Percentiles rank a stretch among this genome's conserved stretches.
phyloP scores from a whole-genome alignment of 306 rosid species.

The Prunus fruticosa region DNA sequence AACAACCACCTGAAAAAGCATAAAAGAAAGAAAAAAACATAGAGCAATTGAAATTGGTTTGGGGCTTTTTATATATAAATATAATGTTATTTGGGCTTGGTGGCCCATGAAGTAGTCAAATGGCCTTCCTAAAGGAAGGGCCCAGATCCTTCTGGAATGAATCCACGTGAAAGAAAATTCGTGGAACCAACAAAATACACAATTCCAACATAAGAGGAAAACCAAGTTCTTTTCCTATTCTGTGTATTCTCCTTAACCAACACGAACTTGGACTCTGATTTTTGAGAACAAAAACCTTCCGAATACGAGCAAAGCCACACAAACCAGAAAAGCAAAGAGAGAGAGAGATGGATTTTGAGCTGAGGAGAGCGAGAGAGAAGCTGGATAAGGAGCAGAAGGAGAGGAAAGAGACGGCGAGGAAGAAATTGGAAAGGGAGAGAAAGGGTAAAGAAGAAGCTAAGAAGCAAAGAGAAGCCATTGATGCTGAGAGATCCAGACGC shows the following conservation, averaged over 20 bases:
- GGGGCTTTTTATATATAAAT: neutral
- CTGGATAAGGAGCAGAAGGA: slow-evolving; percentile 84
- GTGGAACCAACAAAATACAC: neutral
- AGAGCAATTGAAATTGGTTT: neutral
- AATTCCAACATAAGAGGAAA: neutral
- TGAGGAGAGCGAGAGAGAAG: slow-evolving; percentile 89
- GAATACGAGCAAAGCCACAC: neutral
- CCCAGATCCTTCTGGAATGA: slow-evolving; percentile 38
- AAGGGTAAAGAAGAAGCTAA: slow-evolving; percentile 68
- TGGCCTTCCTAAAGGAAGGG: slow-evolving; percentile 17
- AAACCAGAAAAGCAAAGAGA: neutral
- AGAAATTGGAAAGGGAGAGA: slow-evolving; percentile 54
- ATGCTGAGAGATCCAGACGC: slow-evolving; percentile 78
- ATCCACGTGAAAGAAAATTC: no score
- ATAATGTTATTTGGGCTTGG: neutral
- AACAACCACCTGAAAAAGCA: no score
- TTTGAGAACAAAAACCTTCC: neutral
- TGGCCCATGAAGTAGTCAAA: neutral
- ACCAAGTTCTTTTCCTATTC: neutral
- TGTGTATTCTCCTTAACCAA: neutral
- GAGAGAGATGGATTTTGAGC: slow-evolving; percentile 78
- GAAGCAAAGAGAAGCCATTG: slow-evolving; percentile 79
- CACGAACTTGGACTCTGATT: neutral
- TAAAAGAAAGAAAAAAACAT: no score
- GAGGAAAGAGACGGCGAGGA: slow-evolving; percentile 50